Percentiles rank a stretch among this genome's conserved stretches.
These are phyloP conservation scores for Ottelia alismoides DNA, from an alignment of 106 monocot species.

Conservation along the genomic window DNA sequence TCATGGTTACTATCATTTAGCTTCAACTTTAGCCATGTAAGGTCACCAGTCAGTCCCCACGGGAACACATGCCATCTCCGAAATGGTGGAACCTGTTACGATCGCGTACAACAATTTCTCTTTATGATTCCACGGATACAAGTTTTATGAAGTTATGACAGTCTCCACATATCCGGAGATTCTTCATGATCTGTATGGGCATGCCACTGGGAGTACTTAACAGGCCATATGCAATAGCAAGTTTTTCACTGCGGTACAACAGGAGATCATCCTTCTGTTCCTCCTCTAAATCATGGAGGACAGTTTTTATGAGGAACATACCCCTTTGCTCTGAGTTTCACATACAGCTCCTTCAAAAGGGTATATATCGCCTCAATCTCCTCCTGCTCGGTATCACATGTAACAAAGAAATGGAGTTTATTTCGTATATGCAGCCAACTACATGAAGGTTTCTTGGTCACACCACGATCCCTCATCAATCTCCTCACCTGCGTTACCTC, in stretches of 20 bases:
- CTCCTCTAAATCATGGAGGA: constrained; percentile 46
- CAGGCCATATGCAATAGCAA: constrained; percentile 35
- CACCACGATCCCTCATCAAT: constrained; percentile 36
- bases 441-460: constrained; percentile 41
- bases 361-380: constrained; percentile 24
- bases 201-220: constrained; percentile 9
- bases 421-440: constrained; percentile 54
- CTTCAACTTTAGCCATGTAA: too few relatives aligned
- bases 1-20: too few relatives aligned
- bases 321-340: constrained; percentile 21
- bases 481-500: constrained; percentile 40
- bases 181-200: constrained; percentile 37
- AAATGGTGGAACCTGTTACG: constrained; percentile 39
- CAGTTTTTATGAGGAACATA: constrained; percentile 43
- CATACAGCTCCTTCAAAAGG: constrained; percentile 16
- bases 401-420: constrained; percentile 30
- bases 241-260: constrained; percentile 32
- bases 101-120: constrained; percentile 28
- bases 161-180: constrained; percentile 43
- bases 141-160: constrained; percentile 39
- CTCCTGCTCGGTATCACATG: constrained; percentile 27
- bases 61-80: constrained; percentile 25
- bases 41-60: constrained; percentile 60
- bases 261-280: constrained; percentile 36
- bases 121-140: constrained; percentile 11